Conservation (phyloP, 768 basidiomycete species). For the Infundibulicybe gibba region DNA sequence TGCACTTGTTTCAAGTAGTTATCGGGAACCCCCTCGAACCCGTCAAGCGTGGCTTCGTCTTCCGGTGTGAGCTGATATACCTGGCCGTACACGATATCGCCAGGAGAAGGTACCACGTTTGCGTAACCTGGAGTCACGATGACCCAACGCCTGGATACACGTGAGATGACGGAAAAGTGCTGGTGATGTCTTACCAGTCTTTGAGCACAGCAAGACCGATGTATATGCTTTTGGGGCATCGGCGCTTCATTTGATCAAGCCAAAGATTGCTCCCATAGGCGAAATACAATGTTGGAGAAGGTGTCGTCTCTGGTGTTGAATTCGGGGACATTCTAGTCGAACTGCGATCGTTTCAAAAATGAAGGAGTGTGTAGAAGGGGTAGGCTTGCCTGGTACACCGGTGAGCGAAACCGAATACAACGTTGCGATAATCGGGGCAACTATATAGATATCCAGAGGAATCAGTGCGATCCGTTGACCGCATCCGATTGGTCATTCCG, state of each 20-base stretch:
- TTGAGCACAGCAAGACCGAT: conserved; percentile 33
- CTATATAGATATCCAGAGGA: too few species aligned
- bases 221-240: conserved; percentile 40
- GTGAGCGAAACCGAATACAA: too few species aligned
- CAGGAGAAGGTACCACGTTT: conserved; percentile 37
- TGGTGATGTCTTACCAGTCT: conserved; percentile 32
- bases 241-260: conserved; percentile 43
- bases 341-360: too few species aligned
- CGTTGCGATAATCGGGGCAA: too few species aligned
- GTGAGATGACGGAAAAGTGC: not conserved
- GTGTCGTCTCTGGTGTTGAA: too few species aligned
- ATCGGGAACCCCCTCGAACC: conserved; percentile 34
- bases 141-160: conserved; percentile 40
- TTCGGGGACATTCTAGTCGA: too few species aligned
- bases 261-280: conserved; percentile 51
- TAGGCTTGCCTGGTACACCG: too few species aligned
- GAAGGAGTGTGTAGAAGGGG: too few species aligned
- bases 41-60: conserved; percentile 40
- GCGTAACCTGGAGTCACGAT: conserved; percentile 43
- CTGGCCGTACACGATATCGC: conserved; percentile 37
- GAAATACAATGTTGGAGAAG: conserved; percentile 31
- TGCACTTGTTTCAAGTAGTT: conserved; percentile 33
- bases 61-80: conserved; percentile 32
- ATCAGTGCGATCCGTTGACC: too few species aligned
- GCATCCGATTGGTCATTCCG: too few species aligned